Evolutionary conservation across 2,329 filamentous ascomycete species (phyloP).

Genomic region (Hymenoscyphus repandus): DNA sequence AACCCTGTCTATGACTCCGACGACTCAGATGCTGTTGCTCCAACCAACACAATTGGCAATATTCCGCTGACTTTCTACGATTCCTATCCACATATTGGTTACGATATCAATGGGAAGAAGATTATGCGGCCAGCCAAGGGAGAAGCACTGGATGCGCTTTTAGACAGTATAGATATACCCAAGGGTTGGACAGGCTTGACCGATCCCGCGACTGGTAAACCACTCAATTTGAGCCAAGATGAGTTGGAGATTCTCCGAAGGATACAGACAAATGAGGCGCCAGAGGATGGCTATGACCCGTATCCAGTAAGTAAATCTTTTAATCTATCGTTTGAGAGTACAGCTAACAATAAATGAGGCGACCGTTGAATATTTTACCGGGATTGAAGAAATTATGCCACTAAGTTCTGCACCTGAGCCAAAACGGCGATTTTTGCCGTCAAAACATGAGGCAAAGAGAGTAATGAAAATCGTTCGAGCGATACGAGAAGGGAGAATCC

Average conservation of each 20-base stretch:
- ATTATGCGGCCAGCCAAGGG: slow-evolving; percentile 95
- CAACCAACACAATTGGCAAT: slow-evolving; percentile 87
- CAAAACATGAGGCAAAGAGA: slow-evolving; percentile 93
- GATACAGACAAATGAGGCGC: slow-evolving; percentile 82
- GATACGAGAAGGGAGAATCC: slow-evolving; percentile 87
- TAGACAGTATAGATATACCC: slow-evolving; percentile 94
- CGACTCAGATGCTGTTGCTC: slow-evolving; percentile 76
- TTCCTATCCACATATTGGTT: slow-evolving; percentile 95
- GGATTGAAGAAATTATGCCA: slow-evolving; percentile 88
- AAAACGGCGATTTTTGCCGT: slow-evolving; percentile 91
- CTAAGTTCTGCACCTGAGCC: slow-evolving; percentile 91
- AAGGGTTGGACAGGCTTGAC: slow-evolving; percentile 97
- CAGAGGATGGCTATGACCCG: slow-evolving; percentile 84
- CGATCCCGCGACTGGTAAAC: slow-evolving; percentile 89
- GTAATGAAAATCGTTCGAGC: slow-evolving; percentile 97
- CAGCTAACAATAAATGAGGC: slow-evolving; percentile 44
- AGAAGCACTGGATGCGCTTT: slow-evolving; percentile 83
- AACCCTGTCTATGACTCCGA: slow-evolving; percentile 95
- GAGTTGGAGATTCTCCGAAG: slow-evolving; percentile 85
- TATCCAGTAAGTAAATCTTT: slow-evolving; percentile 61
- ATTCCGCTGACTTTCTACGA: slow-evolving; percentile 96
- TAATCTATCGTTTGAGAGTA: not conserved
- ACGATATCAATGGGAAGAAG: slow-evolving; percentile 97
- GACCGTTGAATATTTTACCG: slow-evolving; percentile 90
- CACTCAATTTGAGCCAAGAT: slow-evolving; percentile 77